phyloP scores from a whole-genome alignment of 208 protist genomes.

The Trypanosoma melophagium region DNA sequence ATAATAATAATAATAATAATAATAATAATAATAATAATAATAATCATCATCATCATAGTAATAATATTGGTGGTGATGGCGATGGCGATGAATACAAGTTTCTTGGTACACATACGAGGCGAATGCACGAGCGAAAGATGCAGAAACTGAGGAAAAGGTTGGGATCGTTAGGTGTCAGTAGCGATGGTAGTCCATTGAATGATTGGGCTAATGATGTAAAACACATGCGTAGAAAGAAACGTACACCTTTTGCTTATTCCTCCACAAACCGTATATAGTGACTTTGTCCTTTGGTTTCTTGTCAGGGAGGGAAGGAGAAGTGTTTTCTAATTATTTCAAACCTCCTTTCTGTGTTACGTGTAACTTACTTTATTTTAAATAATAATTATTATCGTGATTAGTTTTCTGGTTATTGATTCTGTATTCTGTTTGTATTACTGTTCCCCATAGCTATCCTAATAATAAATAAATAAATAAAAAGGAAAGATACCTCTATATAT shows the following conservation, averaged over 20 bases:
- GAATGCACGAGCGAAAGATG: constrained; percentile 13
- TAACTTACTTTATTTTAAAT: no score
- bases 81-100: constrained; percentile 28
- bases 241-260: background rate
- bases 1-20: constrained; percentile 1
- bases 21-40: background rate
- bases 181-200: constrained; percentile 9
- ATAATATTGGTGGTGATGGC: background rate
- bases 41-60: background rate
- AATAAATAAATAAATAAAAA: no score
- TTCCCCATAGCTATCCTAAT: no score
- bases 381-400: no score
- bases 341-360: background rate
- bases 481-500: no score
- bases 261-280: no score
- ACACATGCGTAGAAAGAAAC: background rate
- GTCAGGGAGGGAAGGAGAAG: no score
- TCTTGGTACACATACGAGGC: background rate
- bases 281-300: no score
- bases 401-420: no score
- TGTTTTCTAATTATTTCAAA: background rate
- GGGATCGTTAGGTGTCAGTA: constrained; percentile 13
- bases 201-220: constrained; percentile 30
- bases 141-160: constrained; percentile 5
- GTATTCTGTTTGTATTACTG: no score